phyloP scores from a whole-genome alignment of 2,329 filamentous ascomycete species.

The Aotearoamyces nothofagi region DNA sequence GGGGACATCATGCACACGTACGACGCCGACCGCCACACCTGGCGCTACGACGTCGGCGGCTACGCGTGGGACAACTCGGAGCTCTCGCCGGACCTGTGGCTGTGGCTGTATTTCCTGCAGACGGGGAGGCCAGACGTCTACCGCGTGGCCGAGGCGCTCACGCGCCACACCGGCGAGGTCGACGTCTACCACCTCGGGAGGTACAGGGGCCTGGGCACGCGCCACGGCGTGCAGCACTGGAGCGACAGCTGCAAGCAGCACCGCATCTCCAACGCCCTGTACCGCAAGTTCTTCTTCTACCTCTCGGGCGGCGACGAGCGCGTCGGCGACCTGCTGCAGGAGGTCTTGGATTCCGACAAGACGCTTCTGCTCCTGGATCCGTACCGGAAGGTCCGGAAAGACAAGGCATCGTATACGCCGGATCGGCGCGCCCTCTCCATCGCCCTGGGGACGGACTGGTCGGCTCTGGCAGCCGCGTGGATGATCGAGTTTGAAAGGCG shows the following conservation, averaged over 20 bases:
- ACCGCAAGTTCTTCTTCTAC: constrained; percentile 37
- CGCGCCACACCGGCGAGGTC: constrained; percentile 43
- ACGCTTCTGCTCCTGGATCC: constrained; percentile 38
- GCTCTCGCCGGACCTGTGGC: constrained; percentile 44
- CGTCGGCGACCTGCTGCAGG: constrained; percentile 10
- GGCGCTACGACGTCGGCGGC: constrained; percentile 48
- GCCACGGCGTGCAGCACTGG: constrained; percentile 48
- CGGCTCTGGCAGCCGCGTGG: too few species aligned
- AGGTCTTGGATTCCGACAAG: constrained; percentile 32
- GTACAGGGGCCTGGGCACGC: constrained; percentile 43
- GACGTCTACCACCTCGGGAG: constrained; percentile 44
- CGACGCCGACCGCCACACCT: constrained; percentile 39
- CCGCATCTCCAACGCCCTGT: constrained; percentile 41
- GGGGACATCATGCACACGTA: constrained; percentile 51
- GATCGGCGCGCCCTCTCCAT: constrained; percentile 28
- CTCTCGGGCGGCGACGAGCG: constrained; percentile 12
- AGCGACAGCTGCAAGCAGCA: constrained; percentile 45
- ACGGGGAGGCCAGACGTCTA: constrained; percentile 42
- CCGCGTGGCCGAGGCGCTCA: constrained; percentile 40
- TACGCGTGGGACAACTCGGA: constrained; percentile 53
- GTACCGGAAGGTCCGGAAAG: constrained; percentile 39
- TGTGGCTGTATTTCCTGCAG: constrained; percentile 47
- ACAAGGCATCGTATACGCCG: constrained; percentile 30
- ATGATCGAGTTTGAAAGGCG: too few species aligned
- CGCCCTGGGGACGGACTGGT: constrained; percentile 43